Evolutionary conservation across 768 basidiomycete species (phyloP).

Genomic region (Mycena galopus): DNA sequence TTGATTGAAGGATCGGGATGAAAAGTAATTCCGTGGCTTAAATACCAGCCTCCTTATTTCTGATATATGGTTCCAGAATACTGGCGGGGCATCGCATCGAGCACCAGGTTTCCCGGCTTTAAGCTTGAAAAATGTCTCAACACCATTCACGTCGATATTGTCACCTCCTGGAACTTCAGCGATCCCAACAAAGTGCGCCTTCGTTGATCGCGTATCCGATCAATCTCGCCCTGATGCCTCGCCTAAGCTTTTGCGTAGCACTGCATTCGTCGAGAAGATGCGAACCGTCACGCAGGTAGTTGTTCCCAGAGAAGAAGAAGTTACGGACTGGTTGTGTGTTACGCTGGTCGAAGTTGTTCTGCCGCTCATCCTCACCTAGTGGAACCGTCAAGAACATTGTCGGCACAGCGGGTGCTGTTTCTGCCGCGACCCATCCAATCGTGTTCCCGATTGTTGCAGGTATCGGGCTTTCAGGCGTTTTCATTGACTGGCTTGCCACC

Average conservation of each 20-base stretch:
- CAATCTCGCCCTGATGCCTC: neutral
- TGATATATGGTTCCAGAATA: neutral
- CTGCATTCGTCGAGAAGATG: neutral
- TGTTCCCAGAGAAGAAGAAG: neutral
- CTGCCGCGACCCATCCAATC: neutral
- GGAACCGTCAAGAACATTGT: neutral
- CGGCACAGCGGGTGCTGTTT: neutral
- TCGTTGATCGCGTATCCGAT: neutral
- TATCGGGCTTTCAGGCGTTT: neutral
- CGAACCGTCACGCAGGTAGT: neutral
- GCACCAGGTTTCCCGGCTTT: neutral
- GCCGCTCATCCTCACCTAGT: neutral
- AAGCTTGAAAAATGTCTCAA: neutral
- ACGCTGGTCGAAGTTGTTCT: neutral
- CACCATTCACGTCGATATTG: neutral
- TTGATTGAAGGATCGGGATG: neutral
- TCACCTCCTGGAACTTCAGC: neutral
- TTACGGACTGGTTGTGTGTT: neutral
- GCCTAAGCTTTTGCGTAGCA: neutral
- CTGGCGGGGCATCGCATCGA: neutral
- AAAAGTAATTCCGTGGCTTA: neutral
- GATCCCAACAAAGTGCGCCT: neutral
- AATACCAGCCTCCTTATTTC: neutral
- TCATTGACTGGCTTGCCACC: neutral
- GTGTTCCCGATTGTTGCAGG: neutral